Percentiles rank a stretch among this genome's conserved stretches.
Conservation (phyloP, 1,139 yeast species). For the Candida glucosophila region DNA sequence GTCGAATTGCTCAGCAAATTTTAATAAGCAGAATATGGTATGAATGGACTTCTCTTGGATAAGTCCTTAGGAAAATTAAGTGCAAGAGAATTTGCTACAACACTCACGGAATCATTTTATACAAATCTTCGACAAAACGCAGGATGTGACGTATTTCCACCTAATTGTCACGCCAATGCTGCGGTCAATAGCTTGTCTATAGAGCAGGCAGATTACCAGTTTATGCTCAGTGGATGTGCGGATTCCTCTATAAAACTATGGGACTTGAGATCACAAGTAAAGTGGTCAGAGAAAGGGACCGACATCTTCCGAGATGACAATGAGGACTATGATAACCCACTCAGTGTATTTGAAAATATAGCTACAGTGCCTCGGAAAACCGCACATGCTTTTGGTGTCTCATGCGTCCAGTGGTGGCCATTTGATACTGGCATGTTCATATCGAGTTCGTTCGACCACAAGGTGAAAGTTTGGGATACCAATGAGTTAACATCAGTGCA, state of each 20-base stretch:
- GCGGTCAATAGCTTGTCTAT: conserved; percentile 61
- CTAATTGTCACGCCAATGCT: conserved; percentile 30
- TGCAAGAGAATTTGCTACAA: conserved; percentile 27
- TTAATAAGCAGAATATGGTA: no score
- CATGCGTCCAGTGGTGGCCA: conserved; percentile 83
- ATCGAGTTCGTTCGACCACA: conserved; percentile 71
- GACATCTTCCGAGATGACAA: conserved; percentile 17
- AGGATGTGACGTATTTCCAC: conserved; percentile 23
- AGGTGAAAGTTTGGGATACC: conserved; percentile 79
- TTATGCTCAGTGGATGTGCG: conserved; percentile 64
- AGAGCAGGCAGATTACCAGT: conserved; percentile 44
- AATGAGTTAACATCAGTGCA: conserved; percentile 55
- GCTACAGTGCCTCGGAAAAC: conserved; percentile 45
- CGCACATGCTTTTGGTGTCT: conserved; percentile 67
- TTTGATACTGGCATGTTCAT: conserved; percentile 80
- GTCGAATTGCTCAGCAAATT: no score
- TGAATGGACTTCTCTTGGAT: conserved; percentile 35
- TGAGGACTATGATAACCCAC: conserved; percentile 21
- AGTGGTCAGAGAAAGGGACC: conserved; percentile 6
- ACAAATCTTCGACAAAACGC: conserved; percentile 18
- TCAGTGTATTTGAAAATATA: conserved; percentile 13
- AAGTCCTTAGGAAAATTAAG: conserved; percentile 19
- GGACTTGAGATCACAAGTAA: conserved; percentile 28
- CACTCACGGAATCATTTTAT: conserved; percentile 34
- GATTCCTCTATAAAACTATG: conserved; percentile 65